Percentiles rank a stretch among this genome's conserved stretches.
Evolutionary conservation across 2,329 filamentous ascomycete species (phyloP).

Genomic region (Aspergillus phoenicis): DNA sequence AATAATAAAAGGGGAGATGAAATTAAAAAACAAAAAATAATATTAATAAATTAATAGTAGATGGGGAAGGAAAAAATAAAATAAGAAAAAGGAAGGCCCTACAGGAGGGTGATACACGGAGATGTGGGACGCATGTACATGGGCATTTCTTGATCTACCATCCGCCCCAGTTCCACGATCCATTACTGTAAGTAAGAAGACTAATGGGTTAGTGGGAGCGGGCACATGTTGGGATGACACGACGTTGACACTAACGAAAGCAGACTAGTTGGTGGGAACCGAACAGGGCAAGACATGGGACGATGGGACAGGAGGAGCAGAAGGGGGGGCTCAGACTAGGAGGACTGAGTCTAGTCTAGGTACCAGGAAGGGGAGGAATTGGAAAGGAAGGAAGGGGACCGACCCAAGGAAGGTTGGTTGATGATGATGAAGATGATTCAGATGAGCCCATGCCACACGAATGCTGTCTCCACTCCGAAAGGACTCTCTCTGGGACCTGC

Average conservation of each 20-base stretch:
- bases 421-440: constrained; percentile 19
- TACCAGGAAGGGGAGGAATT: constrained; percentile 16
- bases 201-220: constrained; percentile 5
- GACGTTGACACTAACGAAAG: constrained; percentile 42
- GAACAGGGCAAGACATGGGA: constrained; percentile 17
- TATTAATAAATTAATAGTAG: too few species aligned
- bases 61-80: constrained; percentile 10
- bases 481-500: neutral
- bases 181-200: constrained; percentile 16
- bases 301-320: constrained; percentile 15
- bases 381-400: constrained; percentile 17
- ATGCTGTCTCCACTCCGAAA: constrained; percentile 16
- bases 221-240: constrained; percentile 41
- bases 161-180: constrained; percentile 42
- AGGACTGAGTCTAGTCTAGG: constrained; percentile 11
- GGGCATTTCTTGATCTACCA: constrained; percentile 34
- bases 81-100: constrained; percentile 24
- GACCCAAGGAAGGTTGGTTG: constrained; percentile 6
- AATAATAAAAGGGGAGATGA: constrained; percentile 2
- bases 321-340: constrained; percentile 10
- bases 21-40: constrained; percentile 7
- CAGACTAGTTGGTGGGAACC: constrained; percentile 25
- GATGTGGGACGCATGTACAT: constrained; percentile 14
- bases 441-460: constrained; percentile 22
- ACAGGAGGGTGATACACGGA: constrained; percentile 9